Evolutionary conservation across 2,329 filamentous ascomycete genomes (phyloP), one percentile per base, ranked within the genome.

Genomic region (Fusarium denticulatum): DNA sequence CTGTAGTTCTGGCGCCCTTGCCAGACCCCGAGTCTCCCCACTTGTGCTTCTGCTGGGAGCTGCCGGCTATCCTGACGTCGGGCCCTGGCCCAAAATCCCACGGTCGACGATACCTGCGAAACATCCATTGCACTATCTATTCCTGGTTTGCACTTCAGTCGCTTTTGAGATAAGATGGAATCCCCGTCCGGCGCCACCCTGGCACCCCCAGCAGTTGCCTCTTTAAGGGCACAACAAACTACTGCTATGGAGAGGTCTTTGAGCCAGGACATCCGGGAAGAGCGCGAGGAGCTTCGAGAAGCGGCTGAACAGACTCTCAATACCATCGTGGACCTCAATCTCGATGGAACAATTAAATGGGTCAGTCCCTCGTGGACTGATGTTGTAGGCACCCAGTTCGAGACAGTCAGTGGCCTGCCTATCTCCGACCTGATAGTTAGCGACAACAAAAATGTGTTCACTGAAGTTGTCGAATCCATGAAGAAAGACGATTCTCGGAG

Each of bases 221-320:
- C 86, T 71, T 83, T 91, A 64, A 84, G 88, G 73, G 84, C 83
- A 57, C 84, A 86, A 75, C 83, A 85, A 70, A 83, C 84, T 60
- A 83, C 82, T 67, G 79, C 82, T 56, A 91, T 92, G 90, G 87
- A 90, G 80, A 85, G 90, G 65, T 88, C 94, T 18, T 85, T 96
- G 75, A 98, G 93, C 83, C 91, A 95, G 83, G 92, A 97, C 81
- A 98, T 98, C 78, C 92, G 94, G 77, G 94, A 97, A 80, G 95
- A 98, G 85, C 90, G 95, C 71, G 93, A 97, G 80, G 96, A 98
- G 81, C 88, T 99, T 76, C 95, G 95, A 80, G 94, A 97, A 85
- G 96, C 96, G 45, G 96, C 96, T 57, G 96, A 98, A 84, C 94
- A 98, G 85, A 98, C 95, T 28, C 88, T 97, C 81, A 99, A 98